Evolutionary conservation across 768 basidiomycete genomes (phyloP), one percentile per base, ranked within the genome.

Genomic region (Amanita phalloides): DNA sequence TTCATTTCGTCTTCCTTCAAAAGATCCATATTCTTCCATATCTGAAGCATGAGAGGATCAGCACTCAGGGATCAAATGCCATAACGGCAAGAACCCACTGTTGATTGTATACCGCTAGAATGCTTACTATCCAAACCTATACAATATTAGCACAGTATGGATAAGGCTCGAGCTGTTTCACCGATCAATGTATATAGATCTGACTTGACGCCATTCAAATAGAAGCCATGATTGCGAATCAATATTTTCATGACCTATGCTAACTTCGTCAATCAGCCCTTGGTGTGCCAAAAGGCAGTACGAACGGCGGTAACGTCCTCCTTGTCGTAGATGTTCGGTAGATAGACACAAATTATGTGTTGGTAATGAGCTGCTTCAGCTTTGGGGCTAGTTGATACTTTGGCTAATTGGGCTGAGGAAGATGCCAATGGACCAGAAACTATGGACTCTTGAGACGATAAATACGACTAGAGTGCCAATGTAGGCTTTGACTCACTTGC

Each of bases 51-150:
- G 21, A 13, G 13, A 47, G 20, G n/a, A 26, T 54, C 13, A 56
- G 45, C 55, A 3, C 53, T 33, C 33, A 33, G 13, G 41, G 26
- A 5, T 33, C 44, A 17, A 39, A 46, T 45, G 49, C 17, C 53
- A 26, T 9, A n/a, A n/a, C 13, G 4, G 3, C 23, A n/a, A 45
- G 28, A 1, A 11, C 30, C 43, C 53, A 84, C 86, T 54, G 86
- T 86, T 21, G 86, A 82, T 37, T 73, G 76, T 47, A 89, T 73
- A 6, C 85, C 82, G 60, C 84, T 86, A 0, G 80, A 63, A 60
- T 88, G 86, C 60, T 89, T 89, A 64, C 84, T 86, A 57, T 87
- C 83, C 51, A 89, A 67, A 1, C 82, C 84, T 80, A 58, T 7
- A 41, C 3, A 21, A 54, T 14, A n/a, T 52, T 3, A 45, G 35